A percentile compares a stretch with the other conserved stretches of the same genome.
Evolutionary conservation across 176 grass and related monocot species (phyloP).

Genomic region (Oryza australiensis): DNA sequence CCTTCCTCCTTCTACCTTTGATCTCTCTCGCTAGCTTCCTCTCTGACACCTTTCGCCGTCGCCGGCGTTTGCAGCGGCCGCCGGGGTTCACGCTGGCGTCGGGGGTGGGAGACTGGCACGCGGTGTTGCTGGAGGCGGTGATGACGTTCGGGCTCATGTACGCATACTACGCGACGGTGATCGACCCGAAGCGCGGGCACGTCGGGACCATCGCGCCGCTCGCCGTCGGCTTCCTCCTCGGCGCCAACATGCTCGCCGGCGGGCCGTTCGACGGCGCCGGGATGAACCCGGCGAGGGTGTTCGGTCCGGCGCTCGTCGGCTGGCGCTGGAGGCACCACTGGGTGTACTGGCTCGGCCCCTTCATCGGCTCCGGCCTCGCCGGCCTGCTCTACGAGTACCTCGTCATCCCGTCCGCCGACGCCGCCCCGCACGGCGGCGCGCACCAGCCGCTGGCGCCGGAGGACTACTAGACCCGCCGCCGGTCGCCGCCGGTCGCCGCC

Average conservation of each 20-base stretch:
- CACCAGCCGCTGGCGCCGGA: slow-evolving; percentile 91
- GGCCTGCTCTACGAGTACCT: slow-evolving; percentile 82
- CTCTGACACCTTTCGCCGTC: background rate
- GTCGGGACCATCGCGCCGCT: slow-evolving; percentile 80
- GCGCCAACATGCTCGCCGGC: slow-evolving; percentile 84
- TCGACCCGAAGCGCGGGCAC: slow-evolving; percentile 79
- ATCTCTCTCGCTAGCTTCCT: background rate
- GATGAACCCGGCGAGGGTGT: slow-evolving; percentile 91
- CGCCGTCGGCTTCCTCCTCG: slow-evolving; percentile 75
- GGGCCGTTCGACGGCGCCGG: slow-evolving; percentile 82
- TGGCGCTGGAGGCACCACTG: slow-evolving; percentile 93
- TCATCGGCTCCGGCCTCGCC: slow-evolving; percentile 65
- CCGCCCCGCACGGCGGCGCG: slow-evolving; percentile 25
- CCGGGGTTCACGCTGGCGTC: slow-evolving; percentile 71
- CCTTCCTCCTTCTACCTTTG: background rate
- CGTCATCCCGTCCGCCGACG: slow-evolving; percentile 50
- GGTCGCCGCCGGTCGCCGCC: background rate
- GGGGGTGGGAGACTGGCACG: slow-evolving; percentile 76
- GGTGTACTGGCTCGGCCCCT: slow-evolving; percentile 92
- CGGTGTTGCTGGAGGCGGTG: slow-evolving; percentile 73
- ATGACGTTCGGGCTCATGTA: slow-evolving; percentile 92
- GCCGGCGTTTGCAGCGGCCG: slow-evolving; percentile 40
- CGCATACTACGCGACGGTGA: slow-evolving; percentile 79
- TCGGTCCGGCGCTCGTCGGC: slow-evolving; percentile 71
- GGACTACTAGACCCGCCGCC: slow-evolving; percentile 61